Conservation (phyloP, 768 basidiomycete genomes). For the Hygrocybe coccinea region DNA sequence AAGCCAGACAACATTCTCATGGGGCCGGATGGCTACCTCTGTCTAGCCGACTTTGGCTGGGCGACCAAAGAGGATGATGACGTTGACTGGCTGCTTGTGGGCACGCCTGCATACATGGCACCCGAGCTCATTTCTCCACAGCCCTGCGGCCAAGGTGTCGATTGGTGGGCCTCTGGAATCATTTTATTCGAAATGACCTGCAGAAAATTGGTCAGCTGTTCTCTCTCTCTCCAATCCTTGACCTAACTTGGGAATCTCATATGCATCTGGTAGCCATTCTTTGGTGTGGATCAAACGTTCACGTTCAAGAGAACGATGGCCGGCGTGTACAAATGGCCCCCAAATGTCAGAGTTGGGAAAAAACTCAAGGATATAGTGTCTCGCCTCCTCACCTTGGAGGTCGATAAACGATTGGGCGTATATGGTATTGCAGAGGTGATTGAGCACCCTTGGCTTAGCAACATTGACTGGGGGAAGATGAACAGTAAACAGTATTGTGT, state of each 20-base stretch:
- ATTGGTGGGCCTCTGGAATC: constrained; percentile 55
- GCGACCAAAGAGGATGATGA: constrained; percentile 24
- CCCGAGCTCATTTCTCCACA: constrained; percentile 38
- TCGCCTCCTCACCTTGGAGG: constrained; percentile 36
- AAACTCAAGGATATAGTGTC: constrained; percentile 41
- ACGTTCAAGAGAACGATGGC: constrained; percentile 25
- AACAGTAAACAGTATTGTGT: constrained; percentile 41
- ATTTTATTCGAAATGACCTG: constrained; percentile 52
- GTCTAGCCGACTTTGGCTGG: constrained; percentile 49
- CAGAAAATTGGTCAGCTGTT: constrained; percentile 27
- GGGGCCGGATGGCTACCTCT: constrained; percentile 51
- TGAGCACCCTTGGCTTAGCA: constrained; percentile 42
- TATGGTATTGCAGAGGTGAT: constrained; percentile 31
- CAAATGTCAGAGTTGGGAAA: constrained; percentile 30
- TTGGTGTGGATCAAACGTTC: constrained; percentile 17
- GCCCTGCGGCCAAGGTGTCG: constrained; percentile 24
- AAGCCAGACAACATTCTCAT: constrained; percentile 58
- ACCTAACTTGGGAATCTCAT: background rate
- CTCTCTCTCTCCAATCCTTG: constrained; percentile 11
- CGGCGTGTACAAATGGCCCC: constrained; percentile 38
- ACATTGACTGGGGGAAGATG: constrained; percentile 47
- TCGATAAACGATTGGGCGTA: constrained; percentile 38
- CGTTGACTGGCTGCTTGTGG: constrained; percentile 32
- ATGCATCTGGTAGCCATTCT: constrained; percentile 14
- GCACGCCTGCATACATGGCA: constrained; percentile 46